These are phyloP conservation scores for Dendrostoma leiphaemia DNA, from an alignment of 2,329 filamentous ascomycete species.

Conservation along the genomic window DNA sequence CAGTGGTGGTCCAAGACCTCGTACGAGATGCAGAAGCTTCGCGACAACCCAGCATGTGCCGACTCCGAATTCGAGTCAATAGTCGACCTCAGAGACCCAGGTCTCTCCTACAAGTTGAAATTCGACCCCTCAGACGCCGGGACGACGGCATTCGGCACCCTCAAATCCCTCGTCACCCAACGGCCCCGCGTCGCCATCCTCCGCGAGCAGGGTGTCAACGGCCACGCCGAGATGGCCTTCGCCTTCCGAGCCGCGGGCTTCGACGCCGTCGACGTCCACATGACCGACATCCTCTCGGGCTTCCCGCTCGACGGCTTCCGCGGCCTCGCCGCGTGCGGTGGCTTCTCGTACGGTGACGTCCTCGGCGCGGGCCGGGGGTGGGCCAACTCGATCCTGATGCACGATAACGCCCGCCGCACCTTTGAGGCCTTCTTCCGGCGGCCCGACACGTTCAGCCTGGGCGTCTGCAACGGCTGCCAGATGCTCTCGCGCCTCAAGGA, in stretches of 20 bases:
- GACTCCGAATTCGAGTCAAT: constrained; percentile 79
- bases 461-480: constrained; percentile 97
- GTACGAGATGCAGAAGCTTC: constrained; percentile 83
- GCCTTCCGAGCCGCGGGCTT: constrained; percentile 91
- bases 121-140: constrained; percentile 78
- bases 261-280: constrained; percentile 89
- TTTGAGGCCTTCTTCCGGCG: constrained; percentile 86
- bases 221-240: constrained; percentile 96
- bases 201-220: constrained; percentile 93
- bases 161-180: constrained; percentile 56
- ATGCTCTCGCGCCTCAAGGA: constrained; percentile 83
- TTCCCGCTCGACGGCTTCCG: constrained; percentile 79
- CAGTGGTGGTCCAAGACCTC: constrained; percentile 88
- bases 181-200: constrained; percentile 83
- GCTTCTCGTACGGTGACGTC: constrained; percentile 87
- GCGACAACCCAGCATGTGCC: constrained; percentile 85
- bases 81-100: constrained; percentile 72
- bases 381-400: constrained; percentile 89
- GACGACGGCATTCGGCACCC: constrained; percentile 63
- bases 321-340: constrained; percentile 90
- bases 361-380: constrained; percentile 95
- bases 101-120: constrained; percentile 78
- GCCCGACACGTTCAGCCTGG: constrained; percentile 85
- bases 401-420: constrained; percentile 71
- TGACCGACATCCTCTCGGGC: constrained; percentile 85